Evolutionary conservation across 306 rosid genomes (phyloP), one percentile per base, ranked within the genome.

Genomic region (Vigna reflexopilosa): DNA sequence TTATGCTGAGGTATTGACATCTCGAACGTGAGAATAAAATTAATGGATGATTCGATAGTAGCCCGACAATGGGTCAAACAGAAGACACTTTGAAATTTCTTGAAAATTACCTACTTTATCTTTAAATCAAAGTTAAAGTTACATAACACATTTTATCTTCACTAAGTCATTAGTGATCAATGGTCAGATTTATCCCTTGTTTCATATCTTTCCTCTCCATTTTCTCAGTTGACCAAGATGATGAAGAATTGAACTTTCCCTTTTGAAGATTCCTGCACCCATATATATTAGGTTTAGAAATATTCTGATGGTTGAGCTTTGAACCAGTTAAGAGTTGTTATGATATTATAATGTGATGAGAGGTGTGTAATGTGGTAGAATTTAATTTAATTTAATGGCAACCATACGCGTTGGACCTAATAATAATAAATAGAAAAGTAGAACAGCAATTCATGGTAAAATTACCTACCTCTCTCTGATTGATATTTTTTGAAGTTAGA

Each of bases 371-470:
- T 38, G 34, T 30, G 34, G 22, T 24, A 40, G 9, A 55, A 66
- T 56, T 77, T 30, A 54, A 52, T 66, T 67, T 44, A 66, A 77
- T 67, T 55, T 77, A 55, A 54, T 54, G 28, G 81, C 44, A 40
- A 40, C 24, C 48, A 55, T 55, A 42, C 58, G 24, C 75, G 42
- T 40, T n/a, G 9, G 1, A 8, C 73, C 28, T 38, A 66, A 51
- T 64, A 66, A 51, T 64, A 76, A 14, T 72, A 22, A 45, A 73
- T 24, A 22, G 73, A 0, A 26, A 63, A 34, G 61, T 34, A 13
- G 16, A 1, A 61, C 50, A 32, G 13, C 47, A 49, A 48, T 49
- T 76, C 49, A 50, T 76, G 51, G 22, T 47, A 64, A 62, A 47
- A 45, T 30, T 76, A 49, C 40, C 49, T 6, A 63, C 38, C 26